Evolutionary conservation across 2,329 filamentous ascomycete genomes (phyloP), one percentile per base, ranked within the genome.

Genomic region (Nemania sp.): DNA sequence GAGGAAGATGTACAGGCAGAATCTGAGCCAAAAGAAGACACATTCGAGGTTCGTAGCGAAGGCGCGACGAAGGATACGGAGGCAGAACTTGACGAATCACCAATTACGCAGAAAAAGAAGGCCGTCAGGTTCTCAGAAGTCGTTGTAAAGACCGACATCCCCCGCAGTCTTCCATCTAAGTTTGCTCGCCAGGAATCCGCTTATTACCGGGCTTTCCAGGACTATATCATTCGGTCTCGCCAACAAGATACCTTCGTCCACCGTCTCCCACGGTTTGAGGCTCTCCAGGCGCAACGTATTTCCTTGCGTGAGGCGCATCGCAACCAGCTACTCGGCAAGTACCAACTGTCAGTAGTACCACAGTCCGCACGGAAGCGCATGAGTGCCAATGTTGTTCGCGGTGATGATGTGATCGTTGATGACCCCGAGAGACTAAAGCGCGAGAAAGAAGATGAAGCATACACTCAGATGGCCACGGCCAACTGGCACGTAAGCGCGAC

Each of bases 131-230:
- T 94, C 72, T 88, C 87, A 1, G 81, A 87, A 62, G 76, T 78
- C 55, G 76, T 80, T 63, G 77, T 76, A 42, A 75, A 74, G 67
- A 77, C 73, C 61, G 76, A 79, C 39, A 74, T 80, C 43, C 81
- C 83, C 21, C 80, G 80, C 68, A 76, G 75, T 37, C 76, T 87
- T 17, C 83, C 83, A 10, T 77, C 82, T 57, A 78, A 82, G 76
- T 75, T 87, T 32, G 59, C 75, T 21, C 81, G 80, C 59, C 80
- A 84, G 71, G 90, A 95, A 70, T 88, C 89, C 3, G 90, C 93
- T 5, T 97, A 97, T 76, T 94, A 92, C 78, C 89, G 90, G 63
- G 92, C 92, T 10, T 97, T 97, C 74, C 87, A 92, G 67, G 87
- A 89, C 71, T 84, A 91, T 67, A 79, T 88, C 47, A 83, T 90